Conservation (phyloP, 2,329 filamentous ascomycete species). For the Botrytis sinoallii region DNA sequence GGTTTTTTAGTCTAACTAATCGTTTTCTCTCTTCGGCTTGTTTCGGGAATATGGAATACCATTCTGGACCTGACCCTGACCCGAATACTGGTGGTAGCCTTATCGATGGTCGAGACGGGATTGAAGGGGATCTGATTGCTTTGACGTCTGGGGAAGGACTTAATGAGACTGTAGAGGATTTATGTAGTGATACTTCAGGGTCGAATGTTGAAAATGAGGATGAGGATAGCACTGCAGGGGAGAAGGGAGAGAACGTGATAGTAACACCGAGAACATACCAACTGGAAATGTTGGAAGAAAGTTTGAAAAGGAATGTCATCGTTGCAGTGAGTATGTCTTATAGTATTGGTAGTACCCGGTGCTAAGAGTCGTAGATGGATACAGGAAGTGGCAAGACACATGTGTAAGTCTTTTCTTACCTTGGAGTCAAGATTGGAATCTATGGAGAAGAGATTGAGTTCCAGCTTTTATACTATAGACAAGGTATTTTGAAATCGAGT, state of each 20-base stretch:
- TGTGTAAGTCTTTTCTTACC: slow-evolving; percentile 16
- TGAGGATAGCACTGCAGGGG: not conserved
- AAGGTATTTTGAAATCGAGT: not conserved
- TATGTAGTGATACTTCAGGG: not conserved
- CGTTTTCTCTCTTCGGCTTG: not conserved
- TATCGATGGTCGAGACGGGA: not conserved
- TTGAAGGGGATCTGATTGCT: not conserved
- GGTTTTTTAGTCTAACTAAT: not conserved
- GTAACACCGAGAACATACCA: slow-evolving; percentile 53
- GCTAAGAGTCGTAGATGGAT: slow-evolving; percentile 18
- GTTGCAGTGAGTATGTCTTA: slow-evolving; percentile 52
- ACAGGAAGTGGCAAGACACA: slow-evolving; percentile 21
- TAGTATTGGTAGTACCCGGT: not conserved
- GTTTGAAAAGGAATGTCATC: slow-evolving; percentile 66
- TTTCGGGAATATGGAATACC: not conserved
- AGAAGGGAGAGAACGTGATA: slow-evolving; percentile 21
- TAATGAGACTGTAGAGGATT: not conserved
- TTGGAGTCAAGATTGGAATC: not conserved
- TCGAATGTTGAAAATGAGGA: not conserved
- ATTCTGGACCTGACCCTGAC: not conserved
- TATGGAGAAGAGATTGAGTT: not conserved
- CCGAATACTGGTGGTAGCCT: not conserved
- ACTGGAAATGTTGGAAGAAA: slow-evolving; percentile 70
- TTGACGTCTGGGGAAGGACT: not conserved
- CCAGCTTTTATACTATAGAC: not conserved